A percentile compares a stretch with the other conserved stretches of the same genome.
Conservation (phyloP, 108 stramenopile species). For the Nitzschia inconspicua region DNA sequence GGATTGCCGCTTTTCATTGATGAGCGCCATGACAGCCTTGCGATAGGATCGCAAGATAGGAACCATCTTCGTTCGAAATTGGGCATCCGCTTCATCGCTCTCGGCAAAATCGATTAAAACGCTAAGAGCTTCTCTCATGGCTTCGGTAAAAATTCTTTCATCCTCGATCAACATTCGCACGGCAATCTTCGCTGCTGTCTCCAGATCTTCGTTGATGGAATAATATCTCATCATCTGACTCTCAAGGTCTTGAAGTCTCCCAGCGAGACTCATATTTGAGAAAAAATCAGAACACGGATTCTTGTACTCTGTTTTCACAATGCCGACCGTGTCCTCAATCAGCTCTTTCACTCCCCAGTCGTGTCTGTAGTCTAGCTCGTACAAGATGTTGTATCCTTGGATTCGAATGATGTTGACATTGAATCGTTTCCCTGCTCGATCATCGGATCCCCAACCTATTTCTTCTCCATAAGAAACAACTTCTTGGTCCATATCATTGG, state of each 20-base stretch:
- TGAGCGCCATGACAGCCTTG: neutral
- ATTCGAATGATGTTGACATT: constrained; percentile 23
- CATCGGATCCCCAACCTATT: constrained; percentile 18
- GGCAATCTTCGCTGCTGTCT: constrained; percentile 28
- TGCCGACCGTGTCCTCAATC: constrained; percentile 11
- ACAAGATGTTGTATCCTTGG: constrained; percentile 17
- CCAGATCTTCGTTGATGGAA: constrained; percentile 1
- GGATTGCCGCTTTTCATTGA: neutral
- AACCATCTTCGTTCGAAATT: neutral
- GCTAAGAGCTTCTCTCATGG: constrained; percentile 3
- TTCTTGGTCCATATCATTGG: constrained; percentile 37
- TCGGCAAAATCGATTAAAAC: constrained; percentile 12
- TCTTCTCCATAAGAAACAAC: constrained; percentile 35
- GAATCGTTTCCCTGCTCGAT: constrained; percentile 11
- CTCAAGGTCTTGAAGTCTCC: constrained; percentile 34
- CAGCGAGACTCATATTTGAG: constrained; percentile 6
- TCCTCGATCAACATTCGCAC: constrained; percentile 36
- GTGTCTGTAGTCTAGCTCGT: constrained; percentile 25
- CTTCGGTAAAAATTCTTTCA: constrained; percentile 25
- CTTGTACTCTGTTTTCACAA: constrained; percentile 13
- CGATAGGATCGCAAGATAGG: constrained; percentile 3
- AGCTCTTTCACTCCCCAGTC: constrained; percentile 20
- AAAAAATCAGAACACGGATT: constrained; percentile 14
- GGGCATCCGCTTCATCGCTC: neutral
- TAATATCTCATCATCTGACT: constrained; percentile 27